These are phyloP conservation scores for Chlorella vulgaris DNA, from an alignment of 139 green algal species.

Conservation along the genomic window DNA sequence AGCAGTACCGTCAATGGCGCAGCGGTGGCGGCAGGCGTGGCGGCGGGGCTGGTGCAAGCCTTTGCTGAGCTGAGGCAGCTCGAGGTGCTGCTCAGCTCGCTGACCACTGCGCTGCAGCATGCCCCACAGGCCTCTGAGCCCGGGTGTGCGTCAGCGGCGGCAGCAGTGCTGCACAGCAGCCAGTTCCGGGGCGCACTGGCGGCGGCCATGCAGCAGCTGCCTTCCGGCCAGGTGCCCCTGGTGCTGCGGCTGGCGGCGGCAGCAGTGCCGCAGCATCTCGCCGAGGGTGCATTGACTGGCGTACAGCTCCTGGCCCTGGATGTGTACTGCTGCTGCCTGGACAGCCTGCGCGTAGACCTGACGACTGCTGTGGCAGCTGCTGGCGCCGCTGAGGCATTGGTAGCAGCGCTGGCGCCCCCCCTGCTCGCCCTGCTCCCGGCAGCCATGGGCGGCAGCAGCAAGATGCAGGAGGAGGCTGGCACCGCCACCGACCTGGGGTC, in stretches of 20 bases:
- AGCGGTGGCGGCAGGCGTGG: constrained; percentile 9
- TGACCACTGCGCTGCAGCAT: constrained; percentile 25
- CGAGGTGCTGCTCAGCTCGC: constrained; percentile 39
- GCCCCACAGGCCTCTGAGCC: neutral
- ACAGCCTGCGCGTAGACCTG: constrained; percentile 22
- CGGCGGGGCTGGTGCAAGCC: constrained; percentile 29
- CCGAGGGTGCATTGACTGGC: neutral
- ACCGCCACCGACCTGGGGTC: neutral
- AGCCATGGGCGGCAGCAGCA: neutral
- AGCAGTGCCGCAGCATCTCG: neutral
- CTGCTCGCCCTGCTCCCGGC: constrained; percentile 20
- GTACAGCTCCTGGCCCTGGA: constrained; percentile 1
- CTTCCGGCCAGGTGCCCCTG: constrained; percentile 30
- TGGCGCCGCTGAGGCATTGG: neutral
- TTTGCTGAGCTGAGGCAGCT: constrained; percentile 51
- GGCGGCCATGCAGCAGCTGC: constrained; percentile 22
- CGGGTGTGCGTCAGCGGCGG: neutral
- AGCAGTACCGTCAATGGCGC: neutral
- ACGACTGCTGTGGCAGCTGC: constrained; percentile 36
- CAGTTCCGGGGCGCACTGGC: constrained; percentile 3
- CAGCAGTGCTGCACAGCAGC: neutral
- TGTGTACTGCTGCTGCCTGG: constrained; percentile 23
- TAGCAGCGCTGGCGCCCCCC: neutral
- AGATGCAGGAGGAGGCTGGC: neutral
- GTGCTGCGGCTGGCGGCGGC: constrained; percentile 8